phyloP scores from a whole-genome alignment of 2,329 filamentous ascomycete genomes.

The Colletotrichum spinosum region DNA sequence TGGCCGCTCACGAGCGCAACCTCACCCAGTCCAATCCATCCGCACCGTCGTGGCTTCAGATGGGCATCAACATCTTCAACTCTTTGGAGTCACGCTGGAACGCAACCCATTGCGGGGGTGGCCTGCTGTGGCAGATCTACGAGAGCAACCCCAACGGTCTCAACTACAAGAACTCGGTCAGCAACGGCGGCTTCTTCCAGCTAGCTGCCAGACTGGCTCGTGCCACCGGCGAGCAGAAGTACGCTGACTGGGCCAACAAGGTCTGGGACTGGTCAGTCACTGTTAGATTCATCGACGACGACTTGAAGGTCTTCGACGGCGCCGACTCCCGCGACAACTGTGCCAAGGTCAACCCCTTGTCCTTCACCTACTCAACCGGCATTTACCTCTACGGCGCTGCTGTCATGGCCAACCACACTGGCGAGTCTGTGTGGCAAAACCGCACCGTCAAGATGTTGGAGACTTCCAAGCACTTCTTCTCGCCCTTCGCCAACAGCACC shows the following conservation, averaged over 20 bases:
- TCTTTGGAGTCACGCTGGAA: slow-evolving; percentile 79
- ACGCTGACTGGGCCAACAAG: slow-evolving; percentile 74
- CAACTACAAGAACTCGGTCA: slow-evolving; percentile 85
- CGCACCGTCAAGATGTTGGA: slow-evolving; percentile 64
- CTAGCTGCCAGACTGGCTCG: slow-evolving; percentile 80
- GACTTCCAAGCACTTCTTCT: slow-evolving; percentile 66
- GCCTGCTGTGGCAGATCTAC: slow-evolving; percentile 86
- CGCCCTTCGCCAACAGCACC: slow-evolving; percentile 61
- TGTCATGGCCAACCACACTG: slow-evolving; percentile 71
- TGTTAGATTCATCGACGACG: slow-evolving; percentile 66
- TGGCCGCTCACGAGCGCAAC: slow-evolving; percentile 76
- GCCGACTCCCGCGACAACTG: slow-evolving; percentile 68
- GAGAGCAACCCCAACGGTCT: slow-evolving; percentile 78
- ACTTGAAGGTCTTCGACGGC: slow-evolving; percentile 72
- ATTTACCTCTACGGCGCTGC: slow-evolving; percentile 75
- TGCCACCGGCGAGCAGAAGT: slow-evolving; percentile 74
- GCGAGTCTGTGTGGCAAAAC: slow-evolving; percentile 63
- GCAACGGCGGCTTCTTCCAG: slow-evolving; percentile 87
- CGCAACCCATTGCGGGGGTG: slow-evolving; percentile 73
- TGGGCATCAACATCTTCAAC: slow-evolving; percentile 80
- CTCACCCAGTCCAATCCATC: slow-evolving; percentile 70
- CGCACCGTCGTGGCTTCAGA: slow-evolving; percentile 72
- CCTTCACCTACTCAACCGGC: slow-evolving; percentile 75
- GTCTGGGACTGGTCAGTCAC: slow-evolving; percentile 73
- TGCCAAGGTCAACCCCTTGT: slow-evolving; percentile 60